Conservation (phyloP, 257 asterid species). For the Rhazya stricta region DNA sequence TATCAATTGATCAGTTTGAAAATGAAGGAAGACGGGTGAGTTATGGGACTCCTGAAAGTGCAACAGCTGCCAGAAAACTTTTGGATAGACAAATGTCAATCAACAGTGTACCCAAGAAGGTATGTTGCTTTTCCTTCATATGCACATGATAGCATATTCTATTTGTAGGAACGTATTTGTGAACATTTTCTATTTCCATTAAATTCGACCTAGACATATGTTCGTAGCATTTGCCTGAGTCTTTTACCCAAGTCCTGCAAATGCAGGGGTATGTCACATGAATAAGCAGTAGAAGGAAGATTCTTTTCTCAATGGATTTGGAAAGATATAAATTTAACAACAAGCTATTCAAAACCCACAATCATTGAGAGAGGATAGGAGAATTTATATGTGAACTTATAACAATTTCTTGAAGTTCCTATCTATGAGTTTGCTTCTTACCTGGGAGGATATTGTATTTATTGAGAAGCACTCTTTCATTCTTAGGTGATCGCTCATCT, state of each 20-base stretch:
- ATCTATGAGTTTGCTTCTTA: not conserved
- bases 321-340: not conserved
- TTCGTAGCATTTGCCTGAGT: not conserved
- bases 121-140: conserved; percentile 12
- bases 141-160: not conserved
- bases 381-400: not conserved
- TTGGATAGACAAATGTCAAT: conserved; percentile 96
- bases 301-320: conserved; percentile 1
- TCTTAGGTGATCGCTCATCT: conserved; percentile 86
- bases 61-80: conserved; percentile 96
- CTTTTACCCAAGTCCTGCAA: not conserved
- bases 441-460: not conserved
- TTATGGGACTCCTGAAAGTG: conserved; percentile 97
- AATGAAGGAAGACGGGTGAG: conserved; percentile 98
- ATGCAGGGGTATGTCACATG: not conserved
- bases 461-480: not conserved
- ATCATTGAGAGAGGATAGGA: not conserved
- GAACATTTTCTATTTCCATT: not conserved
- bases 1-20: conserved; percentile 96
- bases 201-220: not conserved
- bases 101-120: conserved; percentile 96
- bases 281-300: not conserved
- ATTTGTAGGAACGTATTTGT: not conserved
- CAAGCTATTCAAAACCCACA: no score
- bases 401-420: not conserved